Conservation (phyloP, 164 flowering plant genomes). For the Euptelea pleiosperma region DNA sequence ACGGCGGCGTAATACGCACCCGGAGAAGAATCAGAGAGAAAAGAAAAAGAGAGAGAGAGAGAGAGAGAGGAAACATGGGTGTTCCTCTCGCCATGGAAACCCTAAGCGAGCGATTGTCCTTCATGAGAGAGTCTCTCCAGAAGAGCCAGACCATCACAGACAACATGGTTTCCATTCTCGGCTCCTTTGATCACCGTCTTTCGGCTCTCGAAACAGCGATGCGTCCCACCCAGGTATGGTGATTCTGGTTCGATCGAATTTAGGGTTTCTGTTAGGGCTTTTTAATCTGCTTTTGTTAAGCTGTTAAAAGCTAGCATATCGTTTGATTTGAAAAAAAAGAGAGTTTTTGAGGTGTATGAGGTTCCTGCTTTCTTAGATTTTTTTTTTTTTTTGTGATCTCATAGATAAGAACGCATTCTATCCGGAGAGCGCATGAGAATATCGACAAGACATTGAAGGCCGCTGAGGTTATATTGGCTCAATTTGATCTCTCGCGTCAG, state of each 20-base stretch:
- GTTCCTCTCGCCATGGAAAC: conserved; percentile 49
- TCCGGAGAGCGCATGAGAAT: conserved; percentile 88
- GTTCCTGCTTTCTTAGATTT: not conserved
- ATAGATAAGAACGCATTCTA: conserved; percentile 84
- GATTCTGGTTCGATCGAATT: not conserved
- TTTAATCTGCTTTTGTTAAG: not conserved
- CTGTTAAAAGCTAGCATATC: conserved; percentile 4
- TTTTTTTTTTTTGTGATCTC: not conserved
- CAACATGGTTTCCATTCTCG: conserved; percentile 76
- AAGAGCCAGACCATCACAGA: conserved; percentile 88
- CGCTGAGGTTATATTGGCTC: conserved; percentile 76
- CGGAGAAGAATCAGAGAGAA: not conserved
- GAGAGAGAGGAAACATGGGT: conserved; percentile 36
- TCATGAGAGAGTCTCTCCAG: conserved; percentile 69
- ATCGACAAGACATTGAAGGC: conserved; percentile 90
- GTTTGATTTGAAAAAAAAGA: not conserved
- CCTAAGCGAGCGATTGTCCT: conserved; percentile 51
- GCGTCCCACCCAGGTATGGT: conserved; percentile 89
- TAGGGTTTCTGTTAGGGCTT: not conserved
- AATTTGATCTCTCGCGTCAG: conserved; percentile 82
- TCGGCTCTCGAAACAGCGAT: conserved; percentile 96
- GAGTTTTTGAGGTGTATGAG: not conserved
- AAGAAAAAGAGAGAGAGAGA: not conserved
- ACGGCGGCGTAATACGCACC: conserved; percentile 2
- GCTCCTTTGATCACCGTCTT: conserved; percentile 94